Conservation (phyloP, 2,329 filamentous ascomycete genomes). For the Cladophialophora psammophila region DNA sequence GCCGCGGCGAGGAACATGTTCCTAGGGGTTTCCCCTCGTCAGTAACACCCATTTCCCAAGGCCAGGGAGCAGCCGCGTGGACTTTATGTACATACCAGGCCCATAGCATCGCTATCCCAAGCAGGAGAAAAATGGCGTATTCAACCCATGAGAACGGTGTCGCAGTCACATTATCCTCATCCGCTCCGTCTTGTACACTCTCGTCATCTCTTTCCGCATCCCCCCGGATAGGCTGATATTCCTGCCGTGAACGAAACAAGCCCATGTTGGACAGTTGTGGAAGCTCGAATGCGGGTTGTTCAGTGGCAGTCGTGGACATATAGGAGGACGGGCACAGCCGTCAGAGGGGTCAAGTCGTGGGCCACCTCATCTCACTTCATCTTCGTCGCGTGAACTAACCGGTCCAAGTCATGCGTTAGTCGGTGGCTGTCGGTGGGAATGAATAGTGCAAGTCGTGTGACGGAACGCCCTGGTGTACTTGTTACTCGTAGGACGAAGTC, state of each 20-base stretch:
- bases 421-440: neutral
- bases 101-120: slow-evolving; percentile 96
- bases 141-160: slow-evolving; percentile 80
- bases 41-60: neutral
- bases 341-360: slow-evolving; percentile 12
- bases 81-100: slow-evolving; percentile 73
- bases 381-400: neutral
- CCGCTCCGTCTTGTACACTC: slow-evolving; percentile 23
- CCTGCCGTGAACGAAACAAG: slow-evolving; percentile 44
- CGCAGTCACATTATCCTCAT: slow-evolving; percentile 24
- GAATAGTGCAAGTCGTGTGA: slow-evolving; percentile 17
- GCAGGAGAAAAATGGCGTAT: slow-evolving; percentile 82
- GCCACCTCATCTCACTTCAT: slow-evolving; percentile 22
- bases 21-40: slow-evolving; percentile 58
- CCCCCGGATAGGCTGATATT: slow-evolving; percentile 44
- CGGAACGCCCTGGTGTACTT: neutral
- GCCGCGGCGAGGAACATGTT: slow-evolving; percentile 98
- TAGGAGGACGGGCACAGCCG: slow-evolving; percentile 25
- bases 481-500: neutral
- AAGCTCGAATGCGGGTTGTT: slow-evolving; percentile 35
- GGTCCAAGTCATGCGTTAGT: neutral
- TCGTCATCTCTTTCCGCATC: slow-evolving; percentile 33
- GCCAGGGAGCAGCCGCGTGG: too few relatives aligned
- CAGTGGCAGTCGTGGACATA: slow-evolving; percentile 19
- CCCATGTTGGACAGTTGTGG: slow-evolving; percentile 43